These are phyloP conservation scores for Pulveroboletus sp. DNA, from an alignment of 768 basidiomycete genomes.

Conservation along the genomic window DNA sequence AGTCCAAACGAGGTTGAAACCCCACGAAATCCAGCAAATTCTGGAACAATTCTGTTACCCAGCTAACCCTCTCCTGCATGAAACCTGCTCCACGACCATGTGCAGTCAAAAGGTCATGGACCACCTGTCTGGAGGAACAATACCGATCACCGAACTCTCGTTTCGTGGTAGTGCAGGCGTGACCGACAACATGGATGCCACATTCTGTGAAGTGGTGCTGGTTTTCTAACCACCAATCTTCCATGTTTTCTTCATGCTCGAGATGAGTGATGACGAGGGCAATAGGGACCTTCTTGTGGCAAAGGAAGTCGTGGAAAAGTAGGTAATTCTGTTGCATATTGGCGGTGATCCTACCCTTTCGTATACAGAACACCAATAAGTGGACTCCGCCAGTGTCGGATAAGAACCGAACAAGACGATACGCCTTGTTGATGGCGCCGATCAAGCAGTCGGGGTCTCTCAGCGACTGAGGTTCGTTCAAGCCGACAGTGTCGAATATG, in stretches of 20 bases:
- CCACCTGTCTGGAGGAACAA: slow-evolving; percentile 16
- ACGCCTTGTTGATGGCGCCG: slow-evolving; percentile 30
- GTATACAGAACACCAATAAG: slow-evolving; percentile 39
- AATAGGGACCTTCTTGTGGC: slow-evolving; percentile 29
- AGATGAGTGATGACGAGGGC: slow-evolving; percentile 33
- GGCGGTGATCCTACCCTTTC: slow-evolving; percentile 28
- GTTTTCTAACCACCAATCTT: slow-evolving; percentile 33
- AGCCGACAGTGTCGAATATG: slow-evolving; percentile 34
- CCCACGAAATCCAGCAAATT: slow-evolving; percentile 22
- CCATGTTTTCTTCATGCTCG: slow-evolving; percentile 34
- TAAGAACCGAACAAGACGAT: slow-evolving; percentile 32
- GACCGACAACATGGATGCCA: slow-evolving; percentile 23
- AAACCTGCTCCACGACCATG: slow-evolving; percentile 17
- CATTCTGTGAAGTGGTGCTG: slow-evolving; percentile 14
- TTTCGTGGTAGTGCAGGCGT: slow-evolving; percentile 34
- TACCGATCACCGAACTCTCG: slow-evolving; percentile 26
- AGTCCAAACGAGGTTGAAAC: slow-evolving; percentile 18
- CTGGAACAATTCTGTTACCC: slow-evolving; percentile 22
- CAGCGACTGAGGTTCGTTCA: slow-evolving; percentile 27
- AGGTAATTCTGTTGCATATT: slow-evolving; percentile 28
- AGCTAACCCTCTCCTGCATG: slow-evolving; percentile 21
- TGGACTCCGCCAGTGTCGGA: slow-evolving; percentile 32
- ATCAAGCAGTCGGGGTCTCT: slow-evolving; percentile 24
- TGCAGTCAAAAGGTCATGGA: slow-evolving; percentile 20
- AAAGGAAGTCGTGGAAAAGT: slow-evolving; percentile 32